These are phyloP conservation scores for Lathyrus oleraceus DNA, from an alignment of 306 rosid genomes.

Conservation along the genomic window DNA sequence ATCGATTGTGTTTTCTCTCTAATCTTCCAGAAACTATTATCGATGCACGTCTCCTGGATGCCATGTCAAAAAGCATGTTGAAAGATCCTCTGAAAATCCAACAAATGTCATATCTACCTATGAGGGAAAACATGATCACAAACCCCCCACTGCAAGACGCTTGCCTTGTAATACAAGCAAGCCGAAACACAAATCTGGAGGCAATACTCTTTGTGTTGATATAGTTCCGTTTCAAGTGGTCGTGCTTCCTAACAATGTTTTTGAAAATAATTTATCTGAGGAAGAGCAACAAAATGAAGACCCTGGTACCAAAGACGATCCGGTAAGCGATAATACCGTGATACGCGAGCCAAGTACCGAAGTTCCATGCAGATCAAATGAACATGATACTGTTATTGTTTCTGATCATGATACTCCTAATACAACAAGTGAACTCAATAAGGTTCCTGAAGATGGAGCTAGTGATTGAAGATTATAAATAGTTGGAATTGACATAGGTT, in stretches of 20 bases:
- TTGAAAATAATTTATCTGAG: slow-evolving; percentile 31
- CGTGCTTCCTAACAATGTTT: slow-evolving; percentile 19
- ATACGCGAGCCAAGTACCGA: slow-evolving; percentile 28
- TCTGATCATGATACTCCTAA: not conserved
- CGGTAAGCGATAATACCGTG: slow-evolving; percentile 24
- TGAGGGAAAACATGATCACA: slow-evolving; percentile 84
- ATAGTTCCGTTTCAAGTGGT: not conserved
- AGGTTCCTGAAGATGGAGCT: slow-evolving; percentile 22
- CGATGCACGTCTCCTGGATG: slow-evolving; percentile 90
- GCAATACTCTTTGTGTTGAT: not conserved
- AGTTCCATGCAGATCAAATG: slow-evolving; percentile 3
- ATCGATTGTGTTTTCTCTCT: slow-evolving; percentile 35
- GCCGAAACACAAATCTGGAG: slow-evolving; percentile 41
- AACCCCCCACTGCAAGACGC: slow-evolving; percentile 53
- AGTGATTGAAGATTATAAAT: slow-evolving; percentile 24
- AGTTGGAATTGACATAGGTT: slow-evolving; percentile 42
- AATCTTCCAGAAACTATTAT: slow-evolving; percentile 76
- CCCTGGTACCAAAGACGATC: slow-evolving; percentile 10
- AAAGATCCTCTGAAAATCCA: slow-evolving; percentile 72
- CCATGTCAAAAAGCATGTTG: slow-evolving; percentile 85
- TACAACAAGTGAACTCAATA: not conserved
- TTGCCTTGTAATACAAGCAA: slow-evolving; percentile 48
- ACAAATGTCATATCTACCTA: slow-evolving; percentile 75
- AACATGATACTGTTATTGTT: not conserved
- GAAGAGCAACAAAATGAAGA: slow-evolving; percentile 41